Base-by-base conservation (phyloP, 2,329 filamentous ascomycete species). In the Paracoccidioides lutzii region DNA sequence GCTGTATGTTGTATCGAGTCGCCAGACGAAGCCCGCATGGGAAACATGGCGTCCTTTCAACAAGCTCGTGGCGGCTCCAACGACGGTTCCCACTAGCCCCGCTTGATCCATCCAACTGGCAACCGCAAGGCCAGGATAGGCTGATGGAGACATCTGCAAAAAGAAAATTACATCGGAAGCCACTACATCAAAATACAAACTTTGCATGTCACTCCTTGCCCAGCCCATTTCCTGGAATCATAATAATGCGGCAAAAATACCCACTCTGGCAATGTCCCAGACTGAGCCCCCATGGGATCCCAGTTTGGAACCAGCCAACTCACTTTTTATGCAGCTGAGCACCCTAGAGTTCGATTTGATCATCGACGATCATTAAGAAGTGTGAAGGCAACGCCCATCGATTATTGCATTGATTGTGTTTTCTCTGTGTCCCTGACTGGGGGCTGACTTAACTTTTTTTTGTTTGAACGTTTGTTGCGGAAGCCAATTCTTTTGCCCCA, bases 41-140 rank as follows among this genome's bases (percentile, higher is more conserved):
- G 12, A 41, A 40, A 41, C 28, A 33, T 45, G 28, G 30, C 49
- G 30, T 53, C 22, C 40, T 45, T 28, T n/a, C 5, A 1, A 53
- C n/a, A 48, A 54, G 43, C 43, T 54, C 52, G 52, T 54, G 52
- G 52, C 42, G 33, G 52, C 14, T 46, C 52, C 44, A 53, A 35
- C 52, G 41, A 43, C 52, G 40, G 15, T 6, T 43, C 38, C 37
- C 41, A 41, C n/a, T 30, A 15, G 53, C 3, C 33, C 22, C 22
- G 35, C 15, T 22, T 41, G 49, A 10, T 41, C 14, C 15, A 52
- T 41, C 6, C 37, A 32, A 22, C 14, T 15, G 22, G 22, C 37
- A 41, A 22, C 37, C 49, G 22, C 33, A n/a, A n/a, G 14, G 14
- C 42, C 48, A 28, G 48, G 32, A 51, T 22, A 51, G 6, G n/a